A percentile compares a stretch with the other conserved stretches of the same genome.
These are phyloP conservation scores for Solanum gracilifrons DNA, from an alignment of 257 asterid genomes.

Conservation along the genomic window DNA sequence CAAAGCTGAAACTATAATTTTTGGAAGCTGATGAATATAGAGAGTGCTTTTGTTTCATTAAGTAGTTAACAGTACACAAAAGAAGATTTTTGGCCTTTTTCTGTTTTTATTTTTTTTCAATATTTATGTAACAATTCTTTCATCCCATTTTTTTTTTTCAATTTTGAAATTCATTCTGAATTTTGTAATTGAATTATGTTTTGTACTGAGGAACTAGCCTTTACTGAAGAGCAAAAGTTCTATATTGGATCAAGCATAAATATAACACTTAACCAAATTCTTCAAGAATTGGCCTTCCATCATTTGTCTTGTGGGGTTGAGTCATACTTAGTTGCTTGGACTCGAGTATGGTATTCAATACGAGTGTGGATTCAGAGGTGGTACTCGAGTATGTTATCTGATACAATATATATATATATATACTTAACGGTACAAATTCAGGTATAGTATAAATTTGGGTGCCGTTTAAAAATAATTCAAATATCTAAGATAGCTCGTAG, in stretches of 20 bases:
- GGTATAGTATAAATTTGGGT: background rate
- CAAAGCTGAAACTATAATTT: conserved; percentile 17
- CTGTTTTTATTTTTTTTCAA: background rate
- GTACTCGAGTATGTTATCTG: background rate
- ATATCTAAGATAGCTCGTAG: background rate
- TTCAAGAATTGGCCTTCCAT: background rate
- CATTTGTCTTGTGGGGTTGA: background rate
- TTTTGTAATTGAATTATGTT: conserved; percentile 34
- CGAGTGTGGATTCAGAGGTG: background rate
- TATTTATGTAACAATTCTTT: conserved; percentile 51
- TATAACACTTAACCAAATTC: background rate
- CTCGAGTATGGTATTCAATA: background rate
- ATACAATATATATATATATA: too few species aligned
- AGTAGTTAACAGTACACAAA: conserved; percentile 11
- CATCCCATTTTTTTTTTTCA: background rate
- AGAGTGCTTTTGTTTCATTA: conserved; percentile 29
- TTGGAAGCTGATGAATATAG: conserved; percentile 54
- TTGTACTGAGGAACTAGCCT: conserved; percentile 20
- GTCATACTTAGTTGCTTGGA: background rate
- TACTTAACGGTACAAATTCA: too few species aligned
- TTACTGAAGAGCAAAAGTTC: conserved; percentile 5
- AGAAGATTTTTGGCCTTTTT: conserved; percentile 25
- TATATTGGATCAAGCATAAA: conserved; percentile 12
- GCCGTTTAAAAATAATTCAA: too few species aligned
- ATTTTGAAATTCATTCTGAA: conserved; percentile 19